Percentiles rank a stretch among this genome's conserved stretches.
Conservation (phyloP, 2,329 filamentous ascomycete species). For the Tolypocladium guangdongense region DNA sequence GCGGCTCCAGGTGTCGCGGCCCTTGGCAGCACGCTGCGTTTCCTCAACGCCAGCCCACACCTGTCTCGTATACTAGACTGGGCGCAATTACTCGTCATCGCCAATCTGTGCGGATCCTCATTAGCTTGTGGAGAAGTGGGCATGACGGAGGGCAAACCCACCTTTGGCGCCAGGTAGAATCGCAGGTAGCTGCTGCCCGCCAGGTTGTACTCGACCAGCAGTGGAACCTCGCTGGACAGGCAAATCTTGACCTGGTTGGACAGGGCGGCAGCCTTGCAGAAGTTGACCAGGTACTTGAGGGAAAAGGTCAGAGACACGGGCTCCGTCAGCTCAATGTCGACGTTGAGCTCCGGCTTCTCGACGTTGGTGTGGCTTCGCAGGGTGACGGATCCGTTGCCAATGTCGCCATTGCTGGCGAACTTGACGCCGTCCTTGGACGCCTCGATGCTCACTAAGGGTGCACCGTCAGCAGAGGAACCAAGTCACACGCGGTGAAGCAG, state of each 20-base stretch:
- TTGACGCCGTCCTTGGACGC: slow-evolving; percentile 95
- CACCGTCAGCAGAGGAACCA: not conserved
- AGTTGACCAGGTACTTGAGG: slow-evolving; percentile 98
- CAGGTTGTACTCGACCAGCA: slow-evolving; percentile 85
- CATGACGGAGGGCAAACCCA: slow-evolving; percentile 27
- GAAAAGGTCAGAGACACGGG: slow-evolving; percentile 94
- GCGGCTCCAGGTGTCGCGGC: too few species aligned
- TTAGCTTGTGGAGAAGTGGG: not conserved
- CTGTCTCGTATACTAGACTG: slow-evolving; percentile 5
- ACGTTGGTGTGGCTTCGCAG: slow-evolving; percentile 80
- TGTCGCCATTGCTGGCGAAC: slow-evolving; percentile 87
- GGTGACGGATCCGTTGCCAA: slow-evolving; percentile 88
- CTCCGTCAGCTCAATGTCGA: slow-evolving; percentile 84
- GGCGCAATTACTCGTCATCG: slow-evolving; percentile 23
- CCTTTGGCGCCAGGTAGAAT: slow-evolving; percentile 98
- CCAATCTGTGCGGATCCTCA: slow-evolving; percentile 18
- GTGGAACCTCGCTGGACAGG: slow-evolving; percentile 89
- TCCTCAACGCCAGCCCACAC: slow-evolving; percentile 3
- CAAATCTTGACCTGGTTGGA: slow-evolving; percentile 79
- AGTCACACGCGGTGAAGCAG: not conserved
- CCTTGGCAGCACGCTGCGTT: not conserved
- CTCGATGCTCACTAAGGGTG: slow-evolving; percentile 70
- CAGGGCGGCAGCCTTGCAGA: slow-evolving; percentile 91
- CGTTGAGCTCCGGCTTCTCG: slow-evolving; percentile 77
- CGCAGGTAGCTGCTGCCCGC: slow-evolving; percentile 77